These are phyloP conservation scores for Cicer arietinum DNA, from an alignment of 306 rosid genomes.

Conservation along the genomic window DNA sequence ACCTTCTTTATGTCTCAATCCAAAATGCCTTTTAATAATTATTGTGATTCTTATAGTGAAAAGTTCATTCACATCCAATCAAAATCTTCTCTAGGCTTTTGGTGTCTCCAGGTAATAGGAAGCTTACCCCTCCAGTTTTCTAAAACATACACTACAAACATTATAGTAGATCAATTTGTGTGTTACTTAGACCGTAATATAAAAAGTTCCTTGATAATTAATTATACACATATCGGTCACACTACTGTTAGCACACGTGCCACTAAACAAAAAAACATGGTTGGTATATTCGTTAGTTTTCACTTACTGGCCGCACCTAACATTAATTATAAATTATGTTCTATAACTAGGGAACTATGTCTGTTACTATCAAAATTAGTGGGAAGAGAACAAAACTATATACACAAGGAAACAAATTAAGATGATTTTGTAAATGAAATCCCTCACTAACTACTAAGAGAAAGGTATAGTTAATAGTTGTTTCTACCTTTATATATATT, in stretches of 20 bases:
- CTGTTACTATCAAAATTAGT: background rate
- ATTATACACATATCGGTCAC: slow-evolving; percentile 7
- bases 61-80: slow-evolving; percentile 59
- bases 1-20: slow-evolving; percentile 54
- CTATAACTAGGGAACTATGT: slow-evolving; percentile 33
- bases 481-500: too few species aligned
- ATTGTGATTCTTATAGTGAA: slow-evolving; percentile 42
- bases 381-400: background rate
- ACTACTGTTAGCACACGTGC: slow-evolving; percentile 42
- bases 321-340: slow-evolving; percentile 18
- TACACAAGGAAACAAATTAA: background rate
- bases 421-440: background rate
- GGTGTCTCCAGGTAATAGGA: slow-evolving; percentile 53
- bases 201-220: background rate
- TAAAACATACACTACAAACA: slow-evolving; percentile 45
- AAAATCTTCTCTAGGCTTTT: slow-evolving; percentile 61
- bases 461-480: background rate
- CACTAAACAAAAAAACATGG: slow-evolving; percentile 39
- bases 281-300: slow-evolving; percentile 40
- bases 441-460: background rate
- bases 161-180: slow-evolving; percentile 26
- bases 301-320: slow-evolving; percentile 35
- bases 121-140: slow-evolving; percentile 36
- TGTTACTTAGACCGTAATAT: background rate
- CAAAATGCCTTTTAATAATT: slow-evolving; percentile 41